Conservation (phyloP, 1,139 yeast genomes). For the Barnettozyma hawaiiensis region DNA sequence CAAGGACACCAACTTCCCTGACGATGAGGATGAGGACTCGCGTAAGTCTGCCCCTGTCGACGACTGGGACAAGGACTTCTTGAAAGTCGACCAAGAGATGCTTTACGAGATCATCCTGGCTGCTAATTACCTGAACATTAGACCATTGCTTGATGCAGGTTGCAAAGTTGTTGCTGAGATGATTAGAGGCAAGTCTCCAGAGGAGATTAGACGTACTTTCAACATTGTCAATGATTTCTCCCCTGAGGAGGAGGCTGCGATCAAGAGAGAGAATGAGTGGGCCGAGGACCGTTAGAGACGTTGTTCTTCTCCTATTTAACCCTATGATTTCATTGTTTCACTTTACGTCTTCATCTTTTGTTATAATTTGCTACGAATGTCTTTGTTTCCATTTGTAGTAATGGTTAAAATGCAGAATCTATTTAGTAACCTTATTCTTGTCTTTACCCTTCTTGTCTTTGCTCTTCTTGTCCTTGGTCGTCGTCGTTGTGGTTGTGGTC, state of each 20-base stretch:
- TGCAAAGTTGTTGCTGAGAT: constrained; percentile 97
- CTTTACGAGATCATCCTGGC: constrained; percentile 93
- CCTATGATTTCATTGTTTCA: not conserved
- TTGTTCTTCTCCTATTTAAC: not conserved
- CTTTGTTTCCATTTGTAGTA: not conserved
- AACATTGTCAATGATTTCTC: constrained; percentile 95
- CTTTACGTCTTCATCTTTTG: not conserved
- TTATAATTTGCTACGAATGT: not conserved
- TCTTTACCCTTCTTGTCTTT: constrained; percentile 8
- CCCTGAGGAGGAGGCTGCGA: constrained; percentile 98
- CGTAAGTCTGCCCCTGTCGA: constrained; percentile 82
- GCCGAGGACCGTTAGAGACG: constrained; percentile 93
- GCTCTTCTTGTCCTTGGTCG: too few relatives aligned
- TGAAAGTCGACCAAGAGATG: constrained; percentile 98
- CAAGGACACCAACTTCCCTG: constrained; percentile 74
- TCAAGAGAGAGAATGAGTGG: constrained; percentile 97
- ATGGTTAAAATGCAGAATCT: too few relatives aligned
- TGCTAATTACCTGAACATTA: constrained; percentile 91
- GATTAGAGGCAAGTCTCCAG: constrained; percentile 95
- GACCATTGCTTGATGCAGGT: constrained; percentile 89
- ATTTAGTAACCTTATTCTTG: constrained; percentile 7
- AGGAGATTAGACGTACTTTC: constrained; percentile 92
- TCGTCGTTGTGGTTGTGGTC: too few relatives aligned
- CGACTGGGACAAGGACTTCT: constrained; percentile 95
- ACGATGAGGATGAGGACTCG: constrained; percentile 74